Evolutionary conservation across 2,329 filamentous ascomycete species (phyloP).

Genomic region (Monosporascus ibericus): DNA sequence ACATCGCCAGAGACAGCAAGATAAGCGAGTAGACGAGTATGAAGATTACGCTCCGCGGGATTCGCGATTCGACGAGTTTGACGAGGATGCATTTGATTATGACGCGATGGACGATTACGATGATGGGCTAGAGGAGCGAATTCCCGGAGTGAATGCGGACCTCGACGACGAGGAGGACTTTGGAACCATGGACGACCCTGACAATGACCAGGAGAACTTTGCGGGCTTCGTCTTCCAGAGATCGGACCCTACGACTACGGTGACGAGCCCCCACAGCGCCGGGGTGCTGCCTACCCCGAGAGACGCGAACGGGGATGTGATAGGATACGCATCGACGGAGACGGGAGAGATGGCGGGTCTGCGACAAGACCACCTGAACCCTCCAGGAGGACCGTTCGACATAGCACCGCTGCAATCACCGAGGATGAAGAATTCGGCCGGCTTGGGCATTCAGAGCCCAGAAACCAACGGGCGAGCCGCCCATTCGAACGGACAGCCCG

Average conservation of each 20-base stretch:
- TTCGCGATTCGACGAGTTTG: constrained; percentile 55
- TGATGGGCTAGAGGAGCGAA: constrained; percentile 60
- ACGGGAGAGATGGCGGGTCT: constrained; percentile 39
- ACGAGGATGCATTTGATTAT: constrained; percentile 55
- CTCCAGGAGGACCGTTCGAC: constrained; percentile 3
- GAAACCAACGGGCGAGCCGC: constrained; percentile 12
- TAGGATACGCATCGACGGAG: constrained; percentile 50
- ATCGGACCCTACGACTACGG: constrained; percentile 44
- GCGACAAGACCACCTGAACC: constrained; percentile 8
- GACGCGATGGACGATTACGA: constrained; percentile 62
- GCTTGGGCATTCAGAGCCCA: constrained; percentile 38
- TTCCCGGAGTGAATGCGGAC: constrained; percentile 50
- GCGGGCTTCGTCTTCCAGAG: constrained; percentile 53
- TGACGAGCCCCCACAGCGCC: constrained; percentile 44
- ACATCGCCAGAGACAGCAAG: constrained; percentile 60
- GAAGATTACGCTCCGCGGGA: constrained; percentile 31
- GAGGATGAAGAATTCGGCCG: constrained; percentile 22
- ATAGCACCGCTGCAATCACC: constrained; percentile 4
- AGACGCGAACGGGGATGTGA: constrained; percentile 47
- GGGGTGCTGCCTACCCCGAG: constrained; percentile 46
- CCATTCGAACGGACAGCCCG: constrained; percentile 10
- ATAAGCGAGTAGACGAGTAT: constrained; percentile 44
- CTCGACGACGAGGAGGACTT: constrained; percentile 37
- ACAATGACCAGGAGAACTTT: constrained; percentile 56
- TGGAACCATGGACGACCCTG: constrained; percentile 35